These are phyloP conservation scores for Heterobasidion parviporum DNA, from an alignment of 1,284 basidiomycete genomes.

Conservation along the genomic window DNA sequence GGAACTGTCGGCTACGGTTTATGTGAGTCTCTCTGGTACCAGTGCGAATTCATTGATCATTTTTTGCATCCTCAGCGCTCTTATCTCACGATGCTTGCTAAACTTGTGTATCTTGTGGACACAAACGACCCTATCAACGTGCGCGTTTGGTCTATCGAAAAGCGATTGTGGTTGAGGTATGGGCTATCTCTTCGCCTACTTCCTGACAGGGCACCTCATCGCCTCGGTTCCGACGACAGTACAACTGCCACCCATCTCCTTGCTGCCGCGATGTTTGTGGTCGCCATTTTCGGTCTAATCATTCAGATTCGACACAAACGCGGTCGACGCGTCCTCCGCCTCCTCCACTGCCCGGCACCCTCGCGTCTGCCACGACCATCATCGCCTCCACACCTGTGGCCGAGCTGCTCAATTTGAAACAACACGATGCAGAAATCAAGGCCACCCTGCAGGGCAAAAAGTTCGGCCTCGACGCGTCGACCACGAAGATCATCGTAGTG, in stretches of 20 bases:
- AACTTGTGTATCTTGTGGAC: constrained; percentile 39
- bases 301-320: constrained; percentile 26
- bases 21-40: constrained; percentile 28
- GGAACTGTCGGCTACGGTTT: constrained; percentile 29
- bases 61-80: constrained; percentile 24
- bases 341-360: constrained; percentile 43
- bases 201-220: background rate
- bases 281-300: too few species aligned
- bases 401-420: constrained; percentile 24
- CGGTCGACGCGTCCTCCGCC: too few species aligned
- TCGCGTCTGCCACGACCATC: constrained; percentile 44
- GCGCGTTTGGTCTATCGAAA: constrained; percentile 31
- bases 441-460: background rate
- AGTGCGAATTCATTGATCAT: background rate
- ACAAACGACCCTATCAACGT: constrained; percentile 24
- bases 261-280: constrained; percentile 30
- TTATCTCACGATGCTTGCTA: constrained; percentile 42
- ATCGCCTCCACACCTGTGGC: constrained; percentile 40
- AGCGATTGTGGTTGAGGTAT: constrained; percentile 39
- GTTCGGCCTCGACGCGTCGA: constrained; percentile 20
- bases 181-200: constrained; percentile 2
- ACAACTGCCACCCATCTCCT: constrained; percentile 36
- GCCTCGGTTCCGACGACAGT: constrained; percentile 17
- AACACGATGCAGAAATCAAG: background rate
- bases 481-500: constrained; percentile 43